Evolutionary conservation across 192 early-diverging fungal species (phyloP).

Genomic region (Lunasporangiospora selenospora): DNA sequence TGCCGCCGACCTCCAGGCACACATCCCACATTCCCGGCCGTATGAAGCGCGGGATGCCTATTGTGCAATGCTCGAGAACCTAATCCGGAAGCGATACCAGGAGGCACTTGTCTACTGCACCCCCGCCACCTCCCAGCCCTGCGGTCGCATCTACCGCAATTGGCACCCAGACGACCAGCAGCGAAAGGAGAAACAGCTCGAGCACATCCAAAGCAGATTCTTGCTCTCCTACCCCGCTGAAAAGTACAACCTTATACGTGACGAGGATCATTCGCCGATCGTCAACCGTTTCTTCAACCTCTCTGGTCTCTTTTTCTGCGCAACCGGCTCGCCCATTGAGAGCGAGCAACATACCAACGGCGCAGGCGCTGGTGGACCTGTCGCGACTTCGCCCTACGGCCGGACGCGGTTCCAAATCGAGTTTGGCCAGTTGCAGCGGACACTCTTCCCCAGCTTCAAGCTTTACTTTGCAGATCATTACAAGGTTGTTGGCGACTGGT

Average conservation of each 20-base stretch:
- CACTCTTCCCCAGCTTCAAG: slow-evolving; percentile 38
- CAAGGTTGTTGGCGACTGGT: slow-evolving; percentile 46
- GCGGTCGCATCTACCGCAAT: slow-evolving; percentile 46
- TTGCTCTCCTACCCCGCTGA: slow-evolving; percentile 48
- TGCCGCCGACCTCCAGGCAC: slow-evolving; percentile 24
- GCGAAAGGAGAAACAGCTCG: slow-evolving; percentile 38
- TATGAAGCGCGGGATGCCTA: slow-evolving; percentile 43
- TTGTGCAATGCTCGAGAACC: slow-evolving; percentile 29
- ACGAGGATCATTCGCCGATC: slow-evolving; percentile 41
- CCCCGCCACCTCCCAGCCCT: slow-evolving; percentile 38
- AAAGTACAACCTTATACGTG: slow-evolving; percentile 47
- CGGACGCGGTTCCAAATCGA: slow-evolving; percentile 44
- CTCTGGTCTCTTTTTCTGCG: slow-evolving; percentile 44
- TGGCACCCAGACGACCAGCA: slow-evolving; percentile 49
- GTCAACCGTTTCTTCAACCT: slow-evolving; percentile 45
- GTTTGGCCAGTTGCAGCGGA: slow-evolving; percentile 42
- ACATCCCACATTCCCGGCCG: slow-evolving; percentile 14
- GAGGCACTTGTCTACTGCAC: slow-evolving; percentile 42
- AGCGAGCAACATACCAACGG: slow-evolving; percentile 36
- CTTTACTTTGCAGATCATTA: slow-evolving; percentile 48
- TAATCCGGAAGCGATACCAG: slow-evolving; percentile 36
- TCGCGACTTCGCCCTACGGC: slow-evolving; percentile 38
- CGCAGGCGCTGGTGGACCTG: slow-evolving; percentile 44
- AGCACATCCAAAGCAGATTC: slow-evolving; percentile 38
- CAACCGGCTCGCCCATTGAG: slow-evolving; percentile 33